Conservation (phyloP, 768 basidiomycete genomes). For the Tylopilus subfusipes region DNA sequence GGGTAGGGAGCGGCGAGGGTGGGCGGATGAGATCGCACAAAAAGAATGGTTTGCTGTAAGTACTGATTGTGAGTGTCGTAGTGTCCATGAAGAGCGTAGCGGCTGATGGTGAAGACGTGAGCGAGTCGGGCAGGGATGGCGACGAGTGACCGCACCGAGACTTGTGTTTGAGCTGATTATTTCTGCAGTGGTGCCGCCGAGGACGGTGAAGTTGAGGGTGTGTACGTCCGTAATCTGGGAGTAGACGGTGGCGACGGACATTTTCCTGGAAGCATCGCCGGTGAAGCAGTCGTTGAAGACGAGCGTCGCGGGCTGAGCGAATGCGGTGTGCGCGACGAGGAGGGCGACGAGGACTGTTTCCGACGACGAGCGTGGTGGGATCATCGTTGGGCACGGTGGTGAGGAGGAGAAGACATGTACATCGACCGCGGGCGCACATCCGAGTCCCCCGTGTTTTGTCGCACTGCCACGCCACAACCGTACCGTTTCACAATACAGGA, state of each 20-base stretch:
- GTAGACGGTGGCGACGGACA: slow-evolving; percentile 68
- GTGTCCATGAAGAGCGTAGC: slow-evolving; percentile 88
- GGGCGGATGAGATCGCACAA: slow-evolving; percentile 80
- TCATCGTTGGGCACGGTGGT: slow-evolving; percentile 25
- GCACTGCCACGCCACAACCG: slow-evolving; percentile 5
- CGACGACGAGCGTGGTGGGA: slow-evolving; percentile 7
- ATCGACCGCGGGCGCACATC: too few relatives aligned
- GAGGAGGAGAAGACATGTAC: slow-evolving; percentile 13
- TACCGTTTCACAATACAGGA: neutral
- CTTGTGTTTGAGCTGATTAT: slow-evolving; percentile 62
- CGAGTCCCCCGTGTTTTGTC: too few relatives aligned
- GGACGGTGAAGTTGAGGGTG: slow-evolving; percentile 64
- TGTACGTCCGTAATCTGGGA: slow-evolving; percentile 58
- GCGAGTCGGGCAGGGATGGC: neutral
- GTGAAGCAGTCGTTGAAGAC: slow-evolving; percentile 69
- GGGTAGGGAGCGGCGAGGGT: slow-evolving; percentile 61
- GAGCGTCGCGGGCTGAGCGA: slow-evolving; percentile 58
- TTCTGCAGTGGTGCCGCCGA: slow-evolving; percentile 58
- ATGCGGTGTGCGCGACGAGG: slow-evolving; percentile 24
- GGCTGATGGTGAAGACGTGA: slow-evolving; percentile 26
- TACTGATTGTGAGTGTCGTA: slow-evolving; percentile 71
- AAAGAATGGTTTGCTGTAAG: slow-evolving; percentile 66
- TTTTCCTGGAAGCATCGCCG: slow-evolving; percentile 50
- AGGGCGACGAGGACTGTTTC: slow-evolving; percentile 7
- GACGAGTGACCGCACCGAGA: slow-evolving; percentile 49